Evolutionary conservation across 2,329 filamentous ascomycete genomes (phyloP).

Genomic region (Hymenotorrendiella dingleyae): DNA sequence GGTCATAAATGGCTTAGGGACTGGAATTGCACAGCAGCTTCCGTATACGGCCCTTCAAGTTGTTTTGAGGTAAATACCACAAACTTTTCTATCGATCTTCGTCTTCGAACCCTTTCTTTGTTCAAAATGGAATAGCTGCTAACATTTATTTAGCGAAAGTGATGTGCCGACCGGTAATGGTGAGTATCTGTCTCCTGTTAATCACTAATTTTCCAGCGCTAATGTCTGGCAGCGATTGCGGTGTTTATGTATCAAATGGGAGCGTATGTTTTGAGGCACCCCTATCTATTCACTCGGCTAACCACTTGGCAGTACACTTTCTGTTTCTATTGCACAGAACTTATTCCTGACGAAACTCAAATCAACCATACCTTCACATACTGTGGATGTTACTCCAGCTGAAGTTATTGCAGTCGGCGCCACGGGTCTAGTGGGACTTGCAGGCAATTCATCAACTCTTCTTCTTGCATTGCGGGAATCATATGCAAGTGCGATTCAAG

Average conservation of each 20-base stretch:
- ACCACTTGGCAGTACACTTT: neutral
- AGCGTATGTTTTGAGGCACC: neutral
- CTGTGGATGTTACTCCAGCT: neutral
- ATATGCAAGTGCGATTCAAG: too few relatives aligned
- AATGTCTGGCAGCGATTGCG: neutral
- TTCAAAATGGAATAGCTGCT: neutral
- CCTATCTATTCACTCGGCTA: neutral
- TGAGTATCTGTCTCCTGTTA: neutral
- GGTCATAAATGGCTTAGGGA: neutral
- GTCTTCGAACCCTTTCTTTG: too few relatives aligned
- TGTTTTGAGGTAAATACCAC: neutral
- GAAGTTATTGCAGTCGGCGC: neutral
- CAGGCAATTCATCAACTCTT: too few relatives aligned
- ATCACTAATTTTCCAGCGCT: neutral
- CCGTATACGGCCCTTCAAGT: conserved; percentile 1
- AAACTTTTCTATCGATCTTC: neutral
- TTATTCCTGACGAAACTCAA: neutral
- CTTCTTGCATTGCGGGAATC: too few relatives aligned
- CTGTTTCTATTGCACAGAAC: neutral
- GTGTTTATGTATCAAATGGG: neutral
- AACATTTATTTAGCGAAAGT: neutral
- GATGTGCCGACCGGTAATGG: neutral
- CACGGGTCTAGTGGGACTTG: neutral
- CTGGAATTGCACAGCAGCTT: neutral
- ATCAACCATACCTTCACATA: neutral